Base-by-base conservation (phyloP, 2,329 filamentous ascomycete species). In the Colletotrichum cereale region DNA sequence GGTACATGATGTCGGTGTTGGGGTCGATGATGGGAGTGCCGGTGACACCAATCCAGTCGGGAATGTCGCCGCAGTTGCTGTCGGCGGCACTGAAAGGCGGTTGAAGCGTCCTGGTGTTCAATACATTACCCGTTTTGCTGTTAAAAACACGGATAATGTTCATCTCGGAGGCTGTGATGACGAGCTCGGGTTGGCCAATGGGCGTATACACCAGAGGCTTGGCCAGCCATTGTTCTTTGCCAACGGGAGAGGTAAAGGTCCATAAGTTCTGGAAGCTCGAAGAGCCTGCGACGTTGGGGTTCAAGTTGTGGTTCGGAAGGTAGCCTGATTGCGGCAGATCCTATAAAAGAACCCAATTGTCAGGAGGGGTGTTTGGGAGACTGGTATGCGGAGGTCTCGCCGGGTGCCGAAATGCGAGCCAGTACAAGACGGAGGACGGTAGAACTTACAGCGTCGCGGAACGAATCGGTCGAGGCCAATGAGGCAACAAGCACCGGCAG, bases 201-300 rank as follows among this genome's bases (percentile, higher is more conserved):
- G 84, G 83, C 1, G 83, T 85, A 65, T 83, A 84, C 0, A 84
- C 78, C 12, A 86, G 74, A 8, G 84, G 84, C 72, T 84, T 84
- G 48, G 83, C 83, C 36, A 74, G 58, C 67, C 67, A 74, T 16
- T 68, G 58, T 57, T 74, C 73, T 36, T 53, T 58, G 40, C 36
- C 18, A 40, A 64, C 57, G 21, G 67, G 64, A 12, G 73, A 71
- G 68, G 80, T 82, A 72, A 83, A 85, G 72, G 71, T 73, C 73
- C 79, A 79, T 24, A 77, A 74, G 31, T 64, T 72, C 24, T 74
- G 74, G 70, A 77, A 79, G n/a, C 72, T 73, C 74, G 75, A 75
- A 75, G 79, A 77, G 80, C 83, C 77, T 18, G 75, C 64, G n/a
- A 75, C 79, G 40, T 81, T 77, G n/a, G 82, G 83, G 48, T 83